A percentile compares a stretch with the other conserved stretches of the same genome.
These are phyloP conservation scores for Phytophthora podocarpi DNA, from an alignment of 352 stramenopile species.

Conservation along the genomic window DNA sequence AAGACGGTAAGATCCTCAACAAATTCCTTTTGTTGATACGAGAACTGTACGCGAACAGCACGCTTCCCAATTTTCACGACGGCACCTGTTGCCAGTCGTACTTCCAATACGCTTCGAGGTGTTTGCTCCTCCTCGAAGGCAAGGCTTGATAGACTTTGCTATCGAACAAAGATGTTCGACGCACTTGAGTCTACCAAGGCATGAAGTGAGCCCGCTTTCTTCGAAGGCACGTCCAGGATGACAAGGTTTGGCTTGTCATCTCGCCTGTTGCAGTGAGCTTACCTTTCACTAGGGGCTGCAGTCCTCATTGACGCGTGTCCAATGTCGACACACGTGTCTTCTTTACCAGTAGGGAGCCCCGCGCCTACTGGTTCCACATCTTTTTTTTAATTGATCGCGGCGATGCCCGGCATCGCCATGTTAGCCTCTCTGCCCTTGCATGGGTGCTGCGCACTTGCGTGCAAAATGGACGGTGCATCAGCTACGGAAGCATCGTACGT, in stretches of 20 bases:
- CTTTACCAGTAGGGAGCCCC: neutral
- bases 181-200: neutral
- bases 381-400: no score
- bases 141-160: neutral
- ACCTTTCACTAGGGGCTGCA: no score
- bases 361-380: neutral
- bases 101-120: neutral
- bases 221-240: no score
- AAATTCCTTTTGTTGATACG: neutral
- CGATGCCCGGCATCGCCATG: no score
- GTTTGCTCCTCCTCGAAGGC: neutral
- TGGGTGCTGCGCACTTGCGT: neutral
- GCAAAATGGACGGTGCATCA: neutral
- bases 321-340: no score
- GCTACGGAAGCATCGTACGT: neutral
- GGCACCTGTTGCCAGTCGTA: no score
- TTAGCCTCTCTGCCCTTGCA: no score
- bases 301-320: no score
- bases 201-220: neutral
- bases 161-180: slow-evolving; percentile 1
- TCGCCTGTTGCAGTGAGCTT: no score
- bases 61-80: neutral
- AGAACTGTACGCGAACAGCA: neutral
- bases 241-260: no score
- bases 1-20: neutral